A percentile compares a stretch with the other conserved stretches of the same genome.
Conservation (phyloP, 805 yeast species). For the Ogataea paradorogensis region DNA sequence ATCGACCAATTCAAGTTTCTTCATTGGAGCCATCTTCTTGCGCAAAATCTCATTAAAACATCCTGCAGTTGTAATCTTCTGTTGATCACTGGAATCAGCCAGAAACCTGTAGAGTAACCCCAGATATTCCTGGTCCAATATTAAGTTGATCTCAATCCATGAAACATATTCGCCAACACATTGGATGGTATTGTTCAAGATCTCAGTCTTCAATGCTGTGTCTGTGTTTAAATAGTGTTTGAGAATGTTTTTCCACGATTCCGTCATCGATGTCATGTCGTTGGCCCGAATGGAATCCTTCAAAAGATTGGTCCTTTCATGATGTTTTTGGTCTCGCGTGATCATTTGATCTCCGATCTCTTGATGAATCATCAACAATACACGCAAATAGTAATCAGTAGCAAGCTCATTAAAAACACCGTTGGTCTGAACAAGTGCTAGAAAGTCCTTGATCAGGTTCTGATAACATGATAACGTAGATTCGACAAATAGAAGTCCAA, state of each 20-base stretch:
- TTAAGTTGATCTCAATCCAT: conserved; percentile 85
- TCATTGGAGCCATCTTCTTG: conserved; percentile 55
- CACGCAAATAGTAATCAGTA: conserved; percentile 71
- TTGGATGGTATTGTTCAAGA: conserved; percentile 55
- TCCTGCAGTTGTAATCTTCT: conserved; percentile 56
- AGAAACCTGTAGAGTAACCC: conserved; percentile 57
- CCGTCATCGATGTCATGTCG: conserved; percentile 66
- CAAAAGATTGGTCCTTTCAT: conserved; percentile 63
- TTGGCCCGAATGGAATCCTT: conserved; percentile 79
- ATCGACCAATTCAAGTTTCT: conserved; percentile 61
- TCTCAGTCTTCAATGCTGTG: conserved; percentile 35
- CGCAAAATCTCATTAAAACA: conserved; percentile 53
- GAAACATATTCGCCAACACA: conserved; percentile 83
- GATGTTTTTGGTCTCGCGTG: conserved; percentile 58
- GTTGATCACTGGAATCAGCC: conserved; percentile 33
- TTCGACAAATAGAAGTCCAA: conserved; percentile 50
- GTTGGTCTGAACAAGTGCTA: conserved; percentile 33
- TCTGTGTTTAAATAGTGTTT: conserved; percentile 32
- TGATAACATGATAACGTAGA: conserved; percentile 50
- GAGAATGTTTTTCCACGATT: conserved; percentile 65
- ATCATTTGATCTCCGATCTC: conserved; percentile 94
- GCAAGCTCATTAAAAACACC: conserved; percentile 40
- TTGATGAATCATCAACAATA: conserved; percentile 72
- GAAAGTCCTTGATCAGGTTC: conserved; percentile 48
- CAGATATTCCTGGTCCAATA: conserved; percentile 60